Percentiles rank a stretch among this genome's conserved stretches.
These are phyloP conservation scores for Gonapodya sp. DNA, from an alignment of 192 early-diverging fungal genomes.

Conservation along the genomic window DNA sequence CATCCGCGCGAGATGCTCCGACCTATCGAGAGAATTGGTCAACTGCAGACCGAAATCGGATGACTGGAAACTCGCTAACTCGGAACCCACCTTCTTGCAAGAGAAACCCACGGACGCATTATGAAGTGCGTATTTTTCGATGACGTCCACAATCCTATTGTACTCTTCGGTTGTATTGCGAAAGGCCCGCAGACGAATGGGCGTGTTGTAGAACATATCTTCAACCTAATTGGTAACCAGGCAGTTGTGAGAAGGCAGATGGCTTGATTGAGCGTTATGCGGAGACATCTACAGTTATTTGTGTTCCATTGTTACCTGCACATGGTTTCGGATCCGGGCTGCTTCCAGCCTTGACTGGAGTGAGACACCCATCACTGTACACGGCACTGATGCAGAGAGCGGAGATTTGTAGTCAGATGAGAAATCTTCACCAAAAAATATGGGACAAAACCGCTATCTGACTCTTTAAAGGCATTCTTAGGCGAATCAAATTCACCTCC, in stretches of 20 bases:
- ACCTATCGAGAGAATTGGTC: neutral
- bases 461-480: too few relatives aligned
- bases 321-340: constrained; percentile 77
- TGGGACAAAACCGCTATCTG: too few relatives aligned
- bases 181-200: constrained; percentile 73
- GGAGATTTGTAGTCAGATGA: neutral
- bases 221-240: constrained; percentile 48
- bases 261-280: neutral
- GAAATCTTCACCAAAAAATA: too few relatives aligned
- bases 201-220: constrained; percentile 91
- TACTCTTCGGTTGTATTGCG: constrained; percentile 84
- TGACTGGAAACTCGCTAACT: neutral
- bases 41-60: too few relatives aligned
- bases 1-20: constrained; percentile 63
- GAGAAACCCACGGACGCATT: constrained; percentile 73
- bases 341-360: constrained; percentile 61
- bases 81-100: constrained; percentile 67
- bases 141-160: constrained; percentile 77
- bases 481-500: too few relatives aligned
- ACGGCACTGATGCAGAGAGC: constrained; percentile 22
- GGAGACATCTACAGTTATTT: constrained; percentile 57
- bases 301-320: constrained; percentile 92
- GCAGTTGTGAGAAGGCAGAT: neutral
- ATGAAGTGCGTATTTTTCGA: constrained; percentile 88
- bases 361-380: constrained; percentile 81